Conservation (phyloP, 257 asterid species). For the Asclepias syriaca region DNA sequence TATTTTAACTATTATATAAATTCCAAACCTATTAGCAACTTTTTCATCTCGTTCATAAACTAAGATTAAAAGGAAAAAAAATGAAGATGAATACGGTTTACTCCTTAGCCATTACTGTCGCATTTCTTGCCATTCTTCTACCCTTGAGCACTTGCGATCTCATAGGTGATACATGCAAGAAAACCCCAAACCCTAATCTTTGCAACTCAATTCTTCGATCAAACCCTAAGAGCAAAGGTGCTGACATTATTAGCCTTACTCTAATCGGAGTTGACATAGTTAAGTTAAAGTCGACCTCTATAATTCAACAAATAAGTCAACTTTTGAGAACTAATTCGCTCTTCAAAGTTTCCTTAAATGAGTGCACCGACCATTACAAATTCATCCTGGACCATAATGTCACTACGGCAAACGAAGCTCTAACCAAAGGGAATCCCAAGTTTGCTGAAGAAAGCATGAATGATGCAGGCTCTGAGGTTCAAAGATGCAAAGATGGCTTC, state of each 20-base stretch:
- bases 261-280: constrained; percentile 16
- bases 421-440: constrained; percentile 28
- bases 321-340: constrained; percentile 1
- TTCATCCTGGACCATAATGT: constrained; percentile 5
- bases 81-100: neutral
- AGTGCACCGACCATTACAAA: neutral
- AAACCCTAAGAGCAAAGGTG: neutral
- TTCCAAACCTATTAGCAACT: too few species aligned
- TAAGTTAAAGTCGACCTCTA: neutral
- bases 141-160: constrained; percentile 1
- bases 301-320: neutral
- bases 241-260: constrained; percentile 15
- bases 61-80: too few species aligned
- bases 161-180: constrained; percentile 7
- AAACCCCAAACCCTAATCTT: constrained; percentile 15
- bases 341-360: constrained; percentile 5
- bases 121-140: neutral
- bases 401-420: constrained; percentile 22
- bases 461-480: constrained; percentile 15
- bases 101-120: neutral
- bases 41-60: too few species aligned
- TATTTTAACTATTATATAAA: too few species aligned
- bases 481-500: constrained; percentile 23
- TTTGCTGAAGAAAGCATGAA: constrained; percentile 27
- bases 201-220: constrained; percentile 1